These are phyloP conservation scores for Cystobasidium tubakii DNA, from an alignment of 768 basidiomycete species.

Conservation along the genomic window DNA sequence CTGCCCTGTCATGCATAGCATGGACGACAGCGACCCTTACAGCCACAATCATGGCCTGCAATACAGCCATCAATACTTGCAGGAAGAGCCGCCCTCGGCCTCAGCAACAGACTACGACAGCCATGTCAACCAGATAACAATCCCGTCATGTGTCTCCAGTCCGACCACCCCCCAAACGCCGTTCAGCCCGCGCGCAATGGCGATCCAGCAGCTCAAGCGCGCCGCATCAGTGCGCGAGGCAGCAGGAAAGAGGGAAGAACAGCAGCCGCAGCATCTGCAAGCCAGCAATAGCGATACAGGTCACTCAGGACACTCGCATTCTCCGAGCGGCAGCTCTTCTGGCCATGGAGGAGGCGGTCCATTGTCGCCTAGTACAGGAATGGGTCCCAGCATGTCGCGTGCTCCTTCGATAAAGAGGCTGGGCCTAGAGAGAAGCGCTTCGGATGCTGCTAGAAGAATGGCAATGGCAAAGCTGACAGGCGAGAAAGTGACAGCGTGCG, in stretches of 20 bases:
- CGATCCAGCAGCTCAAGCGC: constrained; percentile 3
- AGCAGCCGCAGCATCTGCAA: background rate
- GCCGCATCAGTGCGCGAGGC: background rate
- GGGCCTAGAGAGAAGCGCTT: constrained; percentile 26
- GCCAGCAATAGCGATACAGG: background rate
- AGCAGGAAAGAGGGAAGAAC: background rate
- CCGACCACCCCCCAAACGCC: background rate
- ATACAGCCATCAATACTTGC: background rate
- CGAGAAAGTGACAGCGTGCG: constrained; percentile 30
- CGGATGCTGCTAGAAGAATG: constrained; percentile 39
- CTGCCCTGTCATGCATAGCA: background rate
- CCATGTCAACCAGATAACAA: constrained; percentile 5
- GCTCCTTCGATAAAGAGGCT: background rate
- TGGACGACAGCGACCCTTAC: background rate
- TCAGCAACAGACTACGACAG: background rate
- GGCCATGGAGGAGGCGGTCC: no score
- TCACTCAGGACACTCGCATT: background rate
- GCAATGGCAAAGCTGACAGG: constrained; percentile 45
- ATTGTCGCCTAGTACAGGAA: background rate
- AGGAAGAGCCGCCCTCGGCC: background rate
- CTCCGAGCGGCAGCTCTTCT: background rate
- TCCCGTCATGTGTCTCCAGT: background rate
- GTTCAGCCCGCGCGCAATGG: constrained; percentile 13
- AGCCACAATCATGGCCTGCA: background rate
- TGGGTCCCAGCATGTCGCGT: constrained; percentile 7